Evolutionary conservation across 495 filamentous ascomycete genomes (phyloP).

Genomic region (Podospora conica): DNA sequence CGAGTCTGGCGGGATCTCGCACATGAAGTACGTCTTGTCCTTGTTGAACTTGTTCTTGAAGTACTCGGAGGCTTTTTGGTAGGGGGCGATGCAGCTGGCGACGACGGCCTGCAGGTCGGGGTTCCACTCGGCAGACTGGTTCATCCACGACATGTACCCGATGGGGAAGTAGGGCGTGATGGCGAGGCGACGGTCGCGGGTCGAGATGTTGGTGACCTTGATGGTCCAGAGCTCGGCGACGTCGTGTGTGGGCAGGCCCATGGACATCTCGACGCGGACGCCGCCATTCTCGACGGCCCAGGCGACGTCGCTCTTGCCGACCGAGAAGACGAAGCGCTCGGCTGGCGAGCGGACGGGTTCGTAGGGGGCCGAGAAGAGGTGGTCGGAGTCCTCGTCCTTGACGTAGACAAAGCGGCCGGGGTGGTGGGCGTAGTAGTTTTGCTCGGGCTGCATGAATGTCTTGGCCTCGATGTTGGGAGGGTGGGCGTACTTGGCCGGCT

Average conservation of each 20-base stretch:
- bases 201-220: constrained; percentile 46
- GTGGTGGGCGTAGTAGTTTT: constrained; percentile 53
- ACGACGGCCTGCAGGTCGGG: constrained; percentile 42
- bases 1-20: constrained; percentile 44
- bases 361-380: constrained; percentile 50
- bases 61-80: constrained; percentile 51
- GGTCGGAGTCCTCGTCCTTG: constrained; percentile 49
- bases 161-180: constrained; percentile 52
- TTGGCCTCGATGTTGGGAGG: constrained; percentile 51
- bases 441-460: constrained; percentile 57
- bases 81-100: constrained; percentile 47
- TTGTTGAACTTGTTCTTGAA: constrained; percentile 53
- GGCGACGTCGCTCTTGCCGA: constrained; percentile 47
- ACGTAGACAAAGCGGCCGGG: constrained; percentile 54
- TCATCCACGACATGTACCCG: constrained; percentile 58
- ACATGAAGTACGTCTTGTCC: constrained; percentile 53
- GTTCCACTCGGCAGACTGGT: constrained; percentile 49
- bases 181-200: constrained; percentile 39
- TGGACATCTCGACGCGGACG: constrained; percentile 48
- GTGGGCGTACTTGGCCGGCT: constrained; percentile 52
- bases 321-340: constrained; percentile 48
- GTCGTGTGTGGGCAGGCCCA: constrained; percentile 46
- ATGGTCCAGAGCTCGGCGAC: constrained; percentile 52
- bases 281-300: constrained; percentile 48
- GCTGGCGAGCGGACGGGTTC: constrained; percentile 47